Base-by-base conservation (phyloP, 1,284 basidiomycete genomes). In the Moesziomyces globuligerus region DNA sequence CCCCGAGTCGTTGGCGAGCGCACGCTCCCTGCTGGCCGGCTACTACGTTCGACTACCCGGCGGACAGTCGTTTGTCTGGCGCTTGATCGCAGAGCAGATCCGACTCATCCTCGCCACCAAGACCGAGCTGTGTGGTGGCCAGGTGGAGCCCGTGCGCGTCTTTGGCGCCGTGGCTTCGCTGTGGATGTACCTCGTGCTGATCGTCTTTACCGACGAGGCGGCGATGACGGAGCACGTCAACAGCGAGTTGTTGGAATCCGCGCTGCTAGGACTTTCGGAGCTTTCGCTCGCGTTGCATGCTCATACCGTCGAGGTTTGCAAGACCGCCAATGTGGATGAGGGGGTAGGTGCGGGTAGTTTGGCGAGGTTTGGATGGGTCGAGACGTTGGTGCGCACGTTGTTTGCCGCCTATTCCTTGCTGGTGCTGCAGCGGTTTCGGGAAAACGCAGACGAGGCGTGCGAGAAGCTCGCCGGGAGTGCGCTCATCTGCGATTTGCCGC, bases 161-260 rank as follows among this genome's bases (percentile, higher is more conserved):
- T 74, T 74, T 29, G 68, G 72, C 4, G 55, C 73, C 6, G 70
- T 76, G 1, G 64, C 68, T 13, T 62, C 75, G 26, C 48, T 78
- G 10, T 79, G 76, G 75, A 68, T 79, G 60, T 79, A 77, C 45
- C 45, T 78, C 28, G 71, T 79, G 13, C 53, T 79, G 21, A 58
- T 74, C 47, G 68, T 78, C 18, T 71, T 72, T 11, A 74, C 67
- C 9, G 76, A 79, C 36, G 68, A 66, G 45, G 48, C 71, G 0
- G 67, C 64, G 3, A 58, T 60, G 34, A 64, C 56, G 15, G 48
- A 56, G n/a, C 64, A 72, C 20, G 66, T 76, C 29, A 61, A 72
- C n/a, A 49, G 58, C 3, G 47, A 54, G 24, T 49, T 77, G 4
- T 58, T 75, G 34, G 59, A 77, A 36, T 29, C 50, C n/a, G 62